phyloP scores from a whole-genome alignment of 176 grass and related monocot genomes.

The Pontederia paniculata region DNA sequence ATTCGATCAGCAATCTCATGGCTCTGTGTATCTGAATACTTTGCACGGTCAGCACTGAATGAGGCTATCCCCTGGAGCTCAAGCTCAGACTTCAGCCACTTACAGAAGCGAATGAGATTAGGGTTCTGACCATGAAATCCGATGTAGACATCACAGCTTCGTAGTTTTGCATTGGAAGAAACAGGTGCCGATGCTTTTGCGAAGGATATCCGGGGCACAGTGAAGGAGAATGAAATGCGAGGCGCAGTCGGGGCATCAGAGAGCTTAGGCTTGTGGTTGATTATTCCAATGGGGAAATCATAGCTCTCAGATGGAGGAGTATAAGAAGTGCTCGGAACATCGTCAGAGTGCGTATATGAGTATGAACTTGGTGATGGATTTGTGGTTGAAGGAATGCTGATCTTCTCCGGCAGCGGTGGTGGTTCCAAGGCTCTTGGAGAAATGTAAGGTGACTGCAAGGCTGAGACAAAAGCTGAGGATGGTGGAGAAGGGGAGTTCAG shows the following conservation, averaged over 20 bases:
- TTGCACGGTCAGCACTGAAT: conserved; percentile 68
- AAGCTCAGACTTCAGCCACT: conserved; percentile 92
- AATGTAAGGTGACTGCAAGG: conserved; percentile 95
- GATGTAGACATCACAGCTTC: conserved; percentile 88
- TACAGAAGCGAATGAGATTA: conserved; percentile 79
- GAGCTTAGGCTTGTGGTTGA: conserved; percentile 58
- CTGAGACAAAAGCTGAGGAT: conserved; percentile 88
- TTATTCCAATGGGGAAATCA: conserved; percentile 44
- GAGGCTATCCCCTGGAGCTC: conserved; percentile 95
- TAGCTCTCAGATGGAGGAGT: conserved; percentile 80
- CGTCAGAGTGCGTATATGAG: conserved; percentile 60
- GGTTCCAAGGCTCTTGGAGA: conserved; percentile 65
- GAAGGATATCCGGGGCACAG: conserved; percentile 74
- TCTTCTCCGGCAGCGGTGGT: conserved; percentile 12
- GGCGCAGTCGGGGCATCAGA: conserved; percentile 42
- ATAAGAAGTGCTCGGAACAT: conserved; percentile 68
- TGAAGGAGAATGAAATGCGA: conserved; percentile 87
- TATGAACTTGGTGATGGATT: conserved; percentile 46
- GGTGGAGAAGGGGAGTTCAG: conserved; percentile 92
- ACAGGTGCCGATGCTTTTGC: conserved; percentile 52
- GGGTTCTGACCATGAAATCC: conserved; percentile 71
- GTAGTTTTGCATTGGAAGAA: conserved; percentile 84
- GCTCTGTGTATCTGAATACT: conserved; percentile 79
- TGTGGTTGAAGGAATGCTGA: not conserved
- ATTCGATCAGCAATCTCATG: conserved; percentile 89